phyloP scores from a whole-genome alignment of 116 monocot species.

The Papilionanthe hybrid region DNA sequence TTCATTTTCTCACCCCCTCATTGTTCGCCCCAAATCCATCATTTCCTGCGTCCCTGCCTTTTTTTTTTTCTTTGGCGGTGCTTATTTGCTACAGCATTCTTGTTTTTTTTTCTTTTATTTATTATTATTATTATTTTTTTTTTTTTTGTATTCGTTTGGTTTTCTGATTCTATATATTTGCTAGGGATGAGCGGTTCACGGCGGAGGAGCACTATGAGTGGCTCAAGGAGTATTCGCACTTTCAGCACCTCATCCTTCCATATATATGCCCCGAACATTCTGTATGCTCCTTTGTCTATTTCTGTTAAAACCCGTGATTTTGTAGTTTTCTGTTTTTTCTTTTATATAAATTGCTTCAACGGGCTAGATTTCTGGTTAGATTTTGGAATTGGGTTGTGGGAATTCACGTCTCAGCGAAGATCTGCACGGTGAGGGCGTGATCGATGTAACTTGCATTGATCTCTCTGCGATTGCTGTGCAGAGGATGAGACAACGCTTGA shows the following conservation, averaged over 20 bases:
- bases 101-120: no score
- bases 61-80: background rate
- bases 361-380: conserved; percentile 21
- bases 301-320: background rate
- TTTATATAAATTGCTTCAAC: background rate
- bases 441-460: conserved; percentile 77
- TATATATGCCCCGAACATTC: conserved; percentile 49
- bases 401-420: conserved; percentile 74
- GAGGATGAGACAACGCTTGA: conserved; percentile 49
- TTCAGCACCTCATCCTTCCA: conserved; percentile 71
- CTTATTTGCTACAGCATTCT: background rate
- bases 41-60: no score
- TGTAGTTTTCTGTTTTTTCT: background rate
- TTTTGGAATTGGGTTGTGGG: conserved; percentile 88
- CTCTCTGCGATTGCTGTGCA: conserved; percentile 69
- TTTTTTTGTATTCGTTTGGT: background rate
- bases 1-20: background rate
- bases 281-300: conserved; percentile 22
- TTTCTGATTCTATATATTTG: conserved; percentile 1
- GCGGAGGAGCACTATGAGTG: conserved; percentile 97
- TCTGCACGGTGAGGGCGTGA: conserved; percentile 49
- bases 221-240: conserved; percentile 92
- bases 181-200: conserved; percentile 73
- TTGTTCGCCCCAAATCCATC: no score
- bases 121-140: no score